Base-by-base conservation (phyloP, 805 yeast genomes). In the Monosporozyma yasuniensis region DNA sequence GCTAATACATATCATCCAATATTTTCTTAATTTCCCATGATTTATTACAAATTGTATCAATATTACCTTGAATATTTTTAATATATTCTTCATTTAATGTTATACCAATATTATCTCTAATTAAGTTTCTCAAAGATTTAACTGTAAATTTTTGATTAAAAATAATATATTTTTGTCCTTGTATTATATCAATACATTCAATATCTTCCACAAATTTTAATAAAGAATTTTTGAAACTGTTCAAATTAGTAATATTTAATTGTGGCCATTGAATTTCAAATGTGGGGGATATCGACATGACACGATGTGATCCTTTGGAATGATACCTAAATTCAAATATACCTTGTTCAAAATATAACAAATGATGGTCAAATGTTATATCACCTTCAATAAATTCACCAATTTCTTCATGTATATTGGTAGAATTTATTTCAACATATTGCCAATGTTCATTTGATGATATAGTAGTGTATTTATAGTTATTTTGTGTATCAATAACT, bases 271-370 rank as follows among this genome's bases (percentile, higher is more conserved):
- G 71, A 43, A 86, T 70, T 61, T 82, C 84, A 62, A 86, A 83
- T 18, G 89, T 87, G 50, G 72, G 73, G 0, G 89, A 79, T 30
- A 80, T 74, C 53, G 74, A 72, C 22, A 80, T 71, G n/a, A 85
- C 95, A 50, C 79, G 82, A 61, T 86, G 95, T 44, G 80, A 76
- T 22, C 78, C 80, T 46, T 73, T 75, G 47, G 76, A 71, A 60
- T 86, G 93, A 58, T 83, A 83, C 61, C 95, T 73, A 55, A 86
- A 74, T 65, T 86, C 91, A 65, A 80, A 86, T 32, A 78, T 71
- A 0, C 95, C 95, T 39, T 76, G 79, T 56, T 81, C 83, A 78
- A 82, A 83, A 57, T 73, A 73, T 42, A 83, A 66, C 46, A 74
- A 67, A 4, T 72, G 71, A 7, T 72, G 71, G 10, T 68, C 61